Conservation (phyloP, 306 rosid species). For the Glycyrrhiza uralensis region DNA sequence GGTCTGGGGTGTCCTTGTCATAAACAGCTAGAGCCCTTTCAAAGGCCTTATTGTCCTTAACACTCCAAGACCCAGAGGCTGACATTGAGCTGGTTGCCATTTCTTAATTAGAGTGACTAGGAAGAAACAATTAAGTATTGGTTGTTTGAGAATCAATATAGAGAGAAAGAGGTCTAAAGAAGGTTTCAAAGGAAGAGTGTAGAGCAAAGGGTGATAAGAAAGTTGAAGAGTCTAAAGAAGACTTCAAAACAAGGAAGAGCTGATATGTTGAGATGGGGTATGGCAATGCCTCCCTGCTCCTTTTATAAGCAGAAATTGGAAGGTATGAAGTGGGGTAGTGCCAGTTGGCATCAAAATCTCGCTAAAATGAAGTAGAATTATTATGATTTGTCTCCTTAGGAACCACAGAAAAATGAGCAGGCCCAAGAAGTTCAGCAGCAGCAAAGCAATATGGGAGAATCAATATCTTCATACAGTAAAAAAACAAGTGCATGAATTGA, state of each 20-base stretch:
- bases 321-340: slow-evolving; percentile 42
- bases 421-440: slow-evolving; percentile 40
- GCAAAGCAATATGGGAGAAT: slow-evolving; percentile 44
- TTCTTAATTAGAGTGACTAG: neutral
- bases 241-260: slow-evolving; percentile 26
- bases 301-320: slow-evolving; percentile 56
- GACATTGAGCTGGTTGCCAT: slow-evolving; percentile 86
- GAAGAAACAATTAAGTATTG: neutral
- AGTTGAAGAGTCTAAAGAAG: slow-evolving; percentile 5
- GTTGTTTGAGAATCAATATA: neutral
- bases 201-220: neutral
- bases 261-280: slow-evolving; percentile 38
- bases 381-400: slow-evolving; percentile 59
- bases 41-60: slow-evolving; percentile 86
- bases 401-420: slow-evolving; percentile 49
- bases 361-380: slow-evolving; percentile 44
- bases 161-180: neutral
- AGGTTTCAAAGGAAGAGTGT: neutral
- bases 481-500: slow-evolving; percentile 7
- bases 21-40: slow-evolving; percentile 86
- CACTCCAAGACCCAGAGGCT: slow-evolving; percentile 76
- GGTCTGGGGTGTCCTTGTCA: slow-evolving; percentile 91
- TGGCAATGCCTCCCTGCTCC: slow-evolving; percentile 45
- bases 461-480: slow-evolving; percentile 41
- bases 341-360: slow-evolving; percentile 63